A percentile compares a stretch with the other conserved stretches of the same genome.
Evolutionary conservation across 2,329 filamentous ascomycete genomes (phyloP).

Genomic region (Mycogone perniciosa): DNA sequence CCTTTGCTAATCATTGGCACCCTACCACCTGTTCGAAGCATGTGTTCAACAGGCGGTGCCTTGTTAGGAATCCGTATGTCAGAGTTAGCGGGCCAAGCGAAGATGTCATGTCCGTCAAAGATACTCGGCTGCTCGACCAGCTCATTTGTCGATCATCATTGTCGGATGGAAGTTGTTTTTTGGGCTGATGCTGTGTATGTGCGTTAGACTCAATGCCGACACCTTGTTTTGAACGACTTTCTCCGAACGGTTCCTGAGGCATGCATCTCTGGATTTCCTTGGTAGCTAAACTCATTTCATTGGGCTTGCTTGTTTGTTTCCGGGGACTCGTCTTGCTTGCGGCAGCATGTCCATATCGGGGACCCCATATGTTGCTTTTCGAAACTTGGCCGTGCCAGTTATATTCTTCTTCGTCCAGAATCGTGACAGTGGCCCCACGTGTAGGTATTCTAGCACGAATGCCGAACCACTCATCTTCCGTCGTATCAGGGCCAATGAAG

Average conservation of each 20-base stretch:
- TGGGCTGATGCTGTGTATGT: not conserved
- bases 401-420: constrained; percentile 7
- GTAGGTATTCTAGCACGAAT: constrained; percentile 19
- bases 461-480: constrained; percentile 18
- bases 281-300: not conserved
- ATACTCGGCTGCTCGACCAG: constrained; percentile 21
- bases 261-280: not conserved
- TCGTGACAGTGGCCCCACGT: constrained; percentile 2
- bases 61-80: constrained; percentile 15
- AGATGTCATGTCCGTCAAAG: constrained; percentile 10
- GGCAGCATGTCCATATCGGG: constrained; percentile 9
- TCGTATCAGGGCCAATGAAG: constrained; percentile 14
- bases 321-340: not conserved
- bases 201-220: no score
- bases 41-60: constrained; percentile 25
- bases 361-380: constrained; percentile 20
- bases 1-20: constrained; percentile 27
- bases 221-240: not conserved
- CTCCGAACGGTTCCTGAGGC: not conserved
- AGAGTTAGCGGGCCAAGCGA: constrained; percentile 10
- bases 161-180: not conserved
- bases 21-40: constrained; percentile 29
- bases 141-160: constrained; percentile 2
- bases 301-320: not conserved
- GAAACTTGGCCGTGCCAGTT: constrained; percentile 17